Evolutionary conservation across 805 yeast genomes (phyloP).

Genomic region (Torulaspora maleeae): DNA sequence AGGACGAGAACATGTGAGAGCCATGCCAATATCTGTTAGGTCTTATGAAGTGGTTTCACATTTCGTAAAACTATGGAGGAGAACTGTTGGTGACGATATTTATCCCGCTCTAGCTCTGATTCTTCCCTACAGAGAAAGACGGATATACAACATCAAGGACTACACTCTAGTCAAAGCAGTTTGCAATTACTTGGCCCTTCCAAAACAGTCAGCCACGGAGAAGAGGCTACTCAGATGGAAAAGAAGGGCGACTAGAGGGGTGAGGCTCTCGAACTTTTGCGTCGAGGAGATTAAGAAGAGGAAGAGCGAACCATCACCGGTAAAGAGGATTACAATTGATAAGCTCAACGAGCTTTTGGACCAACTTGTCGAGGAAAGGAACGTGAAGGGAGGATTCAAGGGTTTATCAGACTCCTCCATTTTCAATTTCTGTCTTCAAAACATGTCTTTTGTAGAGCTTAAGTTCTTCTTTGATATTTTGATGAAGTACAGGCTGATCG

Average conservation of each 20-base stretch:
- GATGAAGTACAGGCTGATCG: constrained; percentile 54
- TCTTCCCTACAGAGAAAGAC: constrained; percentile 58
- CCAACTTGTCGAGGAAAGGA: constrained; percentile 36
- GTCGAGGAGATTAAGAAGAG: constrained; percentile 44
- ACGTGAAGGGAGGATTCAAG: constrained; percentile 18
- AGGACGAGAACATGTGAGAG: constrained; percentile 5
- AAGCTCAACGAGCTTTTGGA: constrained; percentile 48
- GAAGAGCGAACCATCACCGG: constrained; percentile 42
- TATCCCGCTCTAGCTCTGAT: constrained; percentile 61
- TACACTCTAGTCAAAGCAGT: constrained; percentile 49
- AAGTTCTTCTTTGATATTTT: constrained; percentile 66
- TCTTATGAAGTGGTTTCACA: constrained; percentile 32
- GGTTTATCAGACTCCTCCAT: constrained; percentile 32
- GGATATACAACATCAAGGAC: constrained; percentile 63
- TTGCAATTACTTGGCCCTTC: constrained; percentile 51
- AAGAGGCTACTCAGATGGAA: constrained; percentile 47
- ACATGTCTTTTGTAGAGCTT: constrained; percentile 57
- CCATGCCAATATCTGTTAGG: constrained; percentile 21
- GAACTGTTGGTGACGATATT: constrained; percentile 55
- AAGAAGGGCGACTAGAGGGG: constrained; percentile 41
- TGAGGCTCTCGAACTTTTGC: constrained; percentile 45
- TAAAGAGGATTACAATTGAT: constrained; percentile 41
- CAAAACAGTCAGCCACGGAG: constrained; percentile 59
- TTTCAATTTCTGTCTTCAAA: constrained; percentile 47
- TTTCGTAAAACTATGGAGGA: constrained; percentile 50